A percentile compares a stretch with the other conserved stretches of the same genome.
phyloP scores from a whole-genome alignment of 2,329 filamentous ascomycete genomes.

The Knufia fluminis region DNA sequence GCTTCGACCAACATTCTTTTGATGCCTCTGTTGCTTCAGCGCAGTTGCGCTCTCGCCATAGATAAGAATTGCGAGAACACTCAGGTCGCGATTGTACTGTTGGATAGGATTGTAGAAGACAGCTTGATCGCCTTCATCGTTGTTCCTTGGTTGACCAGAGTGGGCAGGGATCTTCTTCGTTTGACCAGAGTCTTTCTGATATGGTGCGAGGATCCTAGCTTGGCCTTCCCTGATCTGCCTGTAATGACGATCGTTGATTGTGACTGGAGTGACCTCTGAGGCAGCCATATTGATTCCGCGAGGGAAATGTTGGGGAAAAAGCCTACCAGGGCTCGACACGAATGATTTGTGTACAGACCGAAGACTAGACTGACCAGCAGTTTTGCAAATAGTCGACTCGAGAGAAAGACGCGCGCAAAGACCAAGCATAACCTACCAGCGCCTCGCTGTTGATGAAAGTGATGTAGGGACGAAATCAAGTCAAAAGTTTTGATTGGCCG shows the following conservation, averaged over 20 bases:
- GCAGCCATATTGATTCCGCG: constrained; percentile 3
- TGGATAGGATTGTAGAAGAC: constrained; percentile 99
- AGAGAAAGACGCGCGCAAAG: not conserved
- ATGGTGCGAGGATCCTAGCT: constrained; percentile 59
- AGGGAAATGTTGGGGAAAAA: not conserved
- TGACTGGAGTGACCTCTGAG: constrained; percentile 21
- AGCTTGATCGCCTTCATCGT: constrained; percentile 56
- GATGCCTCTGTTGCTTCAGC: constrained; percentile 44
- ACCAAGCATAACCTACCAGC: constrained; percentile 2
- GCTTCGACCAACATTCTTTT: constrained; percentile 29
- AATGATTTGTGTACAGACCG: not conserved
- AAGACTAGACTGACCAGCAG: constrained; percentile 3
- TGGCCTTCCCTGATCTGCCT: constrained; percentile 57
- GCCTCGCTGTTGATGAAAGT: not conserved
- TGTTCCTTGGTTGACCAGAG: constrained; percentile 31
- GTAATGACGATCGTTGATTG: constrained; percentile 45
- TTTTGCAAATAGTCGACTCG: not conserved
- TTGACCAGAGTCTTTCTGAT: constrained; percentile 33
- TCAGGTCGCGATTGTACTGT: constrained; percentile 95
- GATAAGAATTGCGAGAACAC: constrained; percentile 80
- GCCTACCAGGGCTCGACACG: not conserved
- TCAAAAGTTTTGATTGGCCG: not conserved
- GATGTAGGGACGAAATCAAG: not conserved
- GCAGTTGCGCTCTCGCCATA: constrained; percentile 62
- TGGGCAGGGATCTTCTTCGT: constrained; percentile 31